A percentile compares a stretch with the other conserved stretches of the same genome.
phyloP scores from a whole-genome alignment of 2,329 filamentous ascomycete genomes.

The Xylariales sp. region DNA sequence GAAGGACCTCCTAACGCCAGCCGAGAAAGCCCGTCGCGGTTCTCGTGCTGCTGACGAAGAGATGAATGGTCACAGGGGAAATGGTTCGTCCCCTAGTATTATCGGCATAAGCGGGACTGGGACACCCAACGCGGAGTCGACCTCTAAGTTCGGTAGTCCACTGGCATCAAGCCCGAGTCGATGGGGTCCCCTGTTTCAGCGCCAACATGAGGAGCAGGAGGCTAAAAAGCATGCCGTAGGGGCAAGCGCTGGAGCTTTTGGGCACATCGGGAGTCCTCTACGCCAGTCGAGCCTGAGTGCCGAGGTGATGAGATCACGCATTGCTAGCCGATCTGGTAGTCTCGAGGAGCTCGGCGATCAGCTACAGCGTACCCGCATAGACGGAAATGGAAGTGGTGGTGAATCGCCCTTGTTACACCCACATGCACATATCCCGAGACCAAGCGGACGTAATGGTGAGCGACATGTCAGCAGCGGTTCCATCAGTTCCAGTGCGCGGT shows the following conservation, averaged over 20 bases:
- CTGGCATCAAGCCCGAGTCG: constrained; percentile 69
- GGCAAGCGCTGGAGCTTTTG: constrained; percentile 61
- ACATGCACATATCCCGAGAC: constrained; percentile 55
- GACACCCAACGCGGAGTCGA: constrained; percentile 56
- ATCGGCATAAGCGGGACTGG: constrained; percentile 53
- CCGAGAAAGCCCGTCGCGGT: constrained; percentile 73
- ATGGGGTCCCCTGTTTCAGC: constrained; percentile 71
- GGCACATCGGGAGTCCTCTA: constrained; percentile 73
- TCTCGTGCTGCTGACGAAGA: constrained; percentile 69
- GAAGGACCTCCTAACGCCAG: constrained; percentile 73
- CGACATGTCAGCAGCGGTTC: constrained; percentile 70
- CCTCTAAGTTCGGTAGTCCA: constrained; percentile 71
- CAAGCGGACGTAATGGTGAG: constrained; percentile 60
- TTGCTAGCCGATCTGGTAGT: constrained; percentile 58
- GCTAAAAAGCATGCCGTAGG: constrained; percentile 60
- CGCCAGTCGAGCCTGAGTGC: constrained; percentile 71
- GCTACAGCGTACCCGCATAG: constrained; percentile 69
- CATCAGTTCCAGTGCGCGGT: constrained; percentile 67
- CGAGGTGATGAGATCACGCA: constrained; percentile 59
- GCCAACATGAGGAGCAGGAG: constrained; percentile 69
- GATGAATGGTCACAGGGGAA: constrained; percentile 49
- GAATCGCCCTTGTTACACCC: constrained; percentile 63
- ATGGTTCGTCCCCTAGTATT: constrained; percentile 53
- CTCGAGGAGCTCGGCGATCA: constrained; percentile 69
- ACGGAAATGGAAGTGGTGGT: constrained; percentile 53